Evolutionary conservation across 2,329 filamentous ascomycete species (phyloP).

Genomic region (Sclerotinia sclerotiorum): DNA sequence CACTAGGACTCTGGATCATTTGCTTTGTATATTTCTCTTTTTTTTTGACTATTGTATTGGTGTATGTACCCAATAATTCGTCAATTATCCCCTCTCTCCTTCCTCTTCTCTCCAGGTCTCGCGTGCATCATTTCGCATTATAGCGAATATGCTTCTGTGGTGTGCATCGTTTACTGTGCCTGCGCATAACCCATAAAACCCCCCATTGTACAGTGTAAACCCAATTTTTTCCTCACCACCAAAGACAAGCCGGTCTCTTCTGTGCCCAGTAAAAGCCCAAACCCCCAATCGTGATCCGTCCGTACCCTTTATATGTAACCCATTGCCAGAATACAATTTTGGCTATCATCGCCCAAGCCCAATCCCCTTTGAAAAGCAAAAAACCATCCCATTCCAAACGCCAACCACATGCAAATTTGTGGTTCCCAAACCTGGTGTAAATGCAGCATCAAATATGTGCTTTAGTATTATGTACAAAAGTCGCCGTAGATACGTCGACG

Average conservation of each 20-base stretch:
- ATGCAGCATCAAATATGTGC: constrained; percentile 22
- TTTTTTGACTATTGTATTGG: constrained; percentile 1
- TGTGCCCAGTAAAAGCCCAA: constrained; percentile 12
- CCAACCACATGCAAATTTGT: constrained; percentile 18
- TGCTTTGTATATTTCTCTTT: constrained; percentile 1
- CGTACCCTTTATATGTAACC: constrained; percentile 19
- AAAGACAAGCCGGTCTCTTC: constrained; percentile 6
- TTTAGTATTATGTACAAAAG: constrained; percentile 28
- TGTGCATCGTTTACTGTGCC: constrained; percentile 2
- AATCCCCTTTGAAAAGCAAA: not conserved
- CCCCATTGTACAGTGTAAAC: constrained; percentile 12
- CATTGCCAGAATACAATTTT: constrained; percentile 13
- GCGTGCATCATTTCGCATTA: not conserved
- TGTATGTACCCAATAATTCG: not conserved
- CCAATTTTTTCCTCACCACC: constrained; percentile 13
- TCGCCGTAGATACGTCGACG: constrained; percentile 27
- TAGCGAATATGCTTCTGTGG: constrained; percentile 1
- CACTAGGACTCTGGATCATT: not conserved
- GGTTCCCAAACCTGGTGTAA: constrained; percentile 15
- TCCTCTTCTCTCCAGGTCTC: not conserved
- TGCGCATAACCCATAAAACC: constrained; percentile 2
- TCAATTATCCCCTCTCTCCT: not conserved
- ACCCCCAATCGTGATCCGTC: constrained; percentile 7
- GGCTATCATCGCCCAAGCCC: not conserved
- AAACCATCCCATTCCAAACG: constrained; percentile 6